phyloP scores from a whole-genome alignment of 345 rosid species.

The Gossypium mustelinum region DNA sequence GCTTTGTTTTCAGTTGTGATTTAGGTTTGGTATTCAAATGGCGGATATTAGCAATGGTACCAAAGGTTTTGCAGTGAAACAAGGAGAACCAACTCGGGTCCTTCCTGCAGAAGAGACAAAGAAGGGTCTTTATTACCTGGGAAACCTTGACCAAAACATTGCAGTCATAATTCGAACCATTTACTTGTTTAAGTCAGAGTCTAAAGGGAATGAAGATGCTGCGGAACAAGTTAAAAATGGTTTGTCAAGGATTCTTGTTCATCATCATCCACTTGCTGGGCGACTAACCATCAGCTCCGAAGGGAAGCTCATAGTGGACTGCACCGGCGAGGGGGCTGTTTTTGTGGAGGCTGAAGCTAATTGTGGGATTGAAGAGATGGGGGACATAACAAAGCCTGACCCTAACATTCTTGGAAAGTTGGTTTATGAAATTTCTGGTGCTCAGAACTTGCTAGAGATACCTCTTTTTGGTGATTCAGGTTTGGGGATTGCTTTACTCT shows the following conservation, averaged over 20 bases:
- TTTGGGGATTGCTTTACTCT: constrained; percentile 18
- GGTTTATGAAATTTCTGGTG: constrained; percentile 67
- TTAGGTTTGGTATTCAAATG: constrained; percentile 35
- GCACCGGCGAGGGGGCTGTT: constrained; percentile 80
- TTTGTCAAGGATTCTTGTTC: constrained; percentile 64
- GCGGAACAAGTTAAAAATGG: constrained; percentile 53
- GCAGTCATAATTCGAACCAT: constrained; percentile 72
- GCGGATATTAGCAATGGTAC: constrained; percentile 21
- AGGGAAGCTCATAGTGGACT: constrained; percentile 69
- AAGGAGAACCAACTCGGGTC: constrained; percentile 50
- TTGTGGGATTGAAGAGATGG: constrained; percentile 45
- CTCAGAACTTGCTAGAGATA: constrained; percentile 70
- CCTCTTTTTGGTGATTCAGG: constrained; percentile 77
- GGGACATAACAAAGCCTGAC: constrained; percentile 54
- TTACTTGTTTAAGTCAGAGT: constrained; percentile 67
- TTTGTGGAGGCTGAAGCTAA: constrained; percentile 81
- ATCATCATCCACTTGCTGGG: constrained; percentile 72
- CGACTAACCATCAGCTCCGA: constrained; percentile 64
- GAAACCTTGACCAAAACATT: constrained; percentile 86
- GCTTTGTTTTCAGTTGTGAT: neutral
- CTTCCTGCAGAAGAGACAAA: constrained; percentile 61
- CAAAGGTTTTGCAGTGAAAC: constrained; percentile 41
- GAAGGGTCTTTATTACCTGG: constrained; percentile 63
- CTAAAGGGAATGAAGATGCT: constrained; percentile 63
- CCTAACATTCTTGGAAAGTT: constrained; percentile 73